Conservation (phyloP, 768 basidiomycete genomes). For the Leccinellum luteum region DNA sequence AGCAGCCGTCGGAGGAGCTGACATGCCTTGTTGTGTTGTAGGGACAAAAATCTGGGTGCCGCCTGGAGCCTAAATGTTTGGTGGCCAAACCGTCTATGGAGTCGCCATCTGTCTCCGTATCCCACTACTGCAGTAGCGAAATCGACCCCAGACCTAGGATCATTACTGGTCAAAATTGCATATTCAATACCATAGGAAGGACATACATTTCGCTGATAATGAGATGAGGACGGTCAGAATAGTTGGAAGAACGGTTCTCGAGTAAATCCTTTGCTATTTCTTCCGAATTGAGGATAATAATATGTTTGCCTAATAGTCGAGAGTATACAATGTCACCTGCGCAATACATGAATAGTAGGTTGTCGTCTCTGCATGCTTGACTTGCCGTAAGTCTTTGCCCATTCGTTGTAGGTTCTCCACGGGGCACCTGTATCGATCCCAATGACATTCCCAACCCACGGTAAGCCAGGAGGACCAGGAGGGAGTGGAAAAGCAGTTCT, state of each 20-base stretch:
- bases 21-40: slow-evolving; percentile 29
- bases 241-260: slow-evolving; percentile 7
- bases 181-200: background rate
- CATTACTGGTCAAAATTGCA: background rate
- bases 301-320: slow-evolving; percentile 2
- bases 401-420: slow-evolving; percentile 8
- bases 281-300: slow-evolving; percentile 14
- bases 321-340: slow-evolving; percentile 7
- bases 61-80: slow-evolving; percentile 12
- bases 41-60: slow-evolving; percentile 22
- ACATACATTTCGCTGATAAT: slow-evolving; percentile 1
- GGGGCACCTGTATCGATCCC: background rate
- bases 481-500: background rate
- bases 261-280: slow-evolving; percentile 5
- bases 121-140: slow-evolving; percentile 12
- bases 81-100: slow-evolving; percentile 22
- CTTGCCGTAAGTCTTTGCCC: slow-evolving; percentile 8
- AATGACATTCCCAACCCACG: slow-evolving; percentile 8
- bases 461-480: slow-evolving; percentile 7
- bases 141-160: slow-evolving; percentile 15
- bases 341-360: background rate
- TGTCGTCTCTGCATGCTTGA: background rate
- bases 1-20: slow-evolving; percentile 32
- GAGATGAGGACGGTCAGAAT: slow-evolving; percentile 10
- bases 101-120: slow-evolving; percentile 26